Conservation (phyloP, 176 grass and related monocot genomes). For the Poa annua region DNA sequence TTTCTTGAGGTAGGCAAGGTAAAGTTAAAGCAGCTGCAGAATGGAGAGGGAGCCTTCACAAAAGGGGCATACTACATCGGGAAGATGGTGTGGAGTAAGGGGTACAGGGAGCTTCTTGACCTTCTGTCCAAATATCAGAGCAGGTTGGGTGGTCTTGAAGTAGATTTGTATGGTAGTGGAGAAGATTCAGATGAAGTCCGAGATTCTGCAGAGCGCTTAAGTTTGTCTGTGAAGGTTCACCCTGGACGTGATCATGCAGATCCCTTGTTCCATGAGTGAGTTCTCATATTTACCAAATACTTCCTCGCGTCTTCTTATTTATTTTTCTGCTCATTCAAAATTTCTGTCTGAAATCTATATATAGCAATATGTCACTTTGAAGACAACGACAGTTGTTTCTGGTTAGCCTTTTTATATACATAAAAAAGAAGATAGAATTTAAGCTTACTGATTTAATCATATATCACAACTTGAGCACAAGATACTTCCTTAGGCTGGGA, state of each 20-base stretch:
- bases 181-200: constrained; percentile 81
- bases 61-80: constrained; percentile 91
- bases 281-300: constrained; percentile 40
- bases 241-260: constrained; percentile 92
- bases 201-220: constrained; percentile 65
- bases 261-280: constrained; percentile 89
- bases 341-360: constrained; percentile 3
- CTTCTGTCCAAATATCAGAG: constrained; percentile 80
- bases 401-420: background rate
- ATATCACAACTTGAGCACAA: constrained; percentile 11
- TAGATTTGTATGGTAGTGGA: constrained; percentile 92
- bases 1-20: constrained; percentile 87
- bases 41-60: constrained; percentile 71
- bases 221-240: constrained; percentile 71
- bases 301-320: constrained; percentile 1
- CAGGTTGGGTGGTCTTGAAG: constrained; percentile 65
- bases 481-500: background rate
- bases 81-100: constrained; percentile 98
- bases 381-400: background rate
- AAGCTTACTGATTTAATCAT: background rate
- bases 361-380: background rate
- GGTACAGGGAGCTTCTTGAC: constrained; percentile 87
- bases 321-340: background rate
- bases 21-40: constrained; percentile 77
- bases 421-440: constrained; percentile 7